Percentiles rank a stretch among this genome's conserved stretches.
Conservation (phyloP, 345 rosid species). For the Salix dunnii region DNA sequence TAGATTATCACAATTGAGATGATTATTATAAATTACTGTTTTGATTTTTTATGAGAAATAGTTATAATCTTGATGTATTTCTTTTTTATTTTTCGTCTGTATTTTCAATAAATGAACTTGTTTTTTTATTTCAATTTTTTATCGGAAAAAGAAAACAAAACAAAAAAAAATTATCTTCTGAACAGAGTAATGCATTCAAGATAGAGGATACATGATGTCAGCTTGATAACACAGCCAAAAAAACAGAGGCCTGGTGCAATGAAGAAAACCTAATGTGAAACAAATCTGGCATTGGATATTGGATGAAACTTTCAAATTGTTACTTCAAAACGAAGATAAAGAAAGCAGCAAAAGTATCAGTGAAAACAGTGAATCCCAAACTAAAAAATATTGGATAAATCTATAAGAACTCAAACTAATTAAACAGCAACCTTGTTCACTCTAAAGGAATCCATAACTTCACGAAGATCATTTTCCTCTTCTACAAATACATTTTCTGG, state of each 20-base stretch:
- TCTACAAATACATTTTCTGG: conserved; percentile 81
- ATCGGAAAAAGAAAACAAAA: no score
- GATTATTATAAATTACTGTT: no score
- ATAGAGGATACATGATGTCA: background rate
- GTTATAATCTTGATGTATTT: no score
- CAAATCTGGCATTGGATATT: background rate
- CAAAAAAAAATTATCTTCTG: no score
- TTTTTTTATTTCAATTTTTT: no score
- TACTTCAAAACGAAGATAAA: no score
- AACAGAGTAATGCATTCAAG: background rate
- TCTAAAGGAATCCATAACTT: conserved; percentile 85
- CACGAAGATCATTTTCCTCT: conserved; percentile 79
- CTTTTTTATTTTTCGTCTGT: no score
- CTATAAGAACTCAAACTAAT: conserved; percentile 4
- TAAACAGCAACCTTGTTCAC: conserved; percentile 59
- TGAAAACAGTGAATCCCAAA: background rate
- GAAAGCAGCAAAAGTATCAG: background rate
- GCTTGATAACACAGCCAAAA: background rate
- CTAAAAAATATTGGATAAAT: background rate
- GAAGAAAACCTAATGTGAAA: background rate
- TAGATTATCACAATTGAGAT: no score
- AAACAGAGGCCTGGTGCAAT: background rate
- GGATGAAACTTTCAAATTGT: background rate
- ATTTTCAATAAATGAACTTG: no score
- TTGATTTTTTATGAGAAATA: no score